Conservation (phyloP, 345 rosid genomes). For the Brassica rapa region DNA sequence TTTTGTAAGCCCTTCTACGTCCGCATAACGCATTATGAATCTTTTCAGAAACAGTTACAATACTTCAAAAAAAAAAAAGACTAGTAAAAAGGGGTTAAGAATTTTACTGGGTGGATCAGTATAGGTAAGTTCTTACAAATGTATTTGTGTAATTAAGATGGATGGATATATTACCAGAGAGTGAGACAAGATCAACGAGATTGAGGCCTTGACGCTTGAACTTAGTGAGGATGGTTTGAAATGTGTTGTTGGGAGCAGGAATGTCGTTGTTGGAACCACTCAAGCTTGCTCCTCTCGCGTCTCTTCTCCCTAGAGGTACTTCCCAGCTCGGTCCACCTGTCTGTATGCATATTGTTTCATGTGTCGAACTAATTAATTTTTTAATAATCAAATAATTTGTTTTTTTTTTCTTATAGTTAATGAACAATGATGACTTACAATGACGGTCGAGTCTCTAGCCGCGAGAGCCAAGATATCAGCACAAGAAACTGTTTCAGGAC, state of each 20-base stretch:
- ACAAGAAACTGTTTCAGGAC: constrained; percentile 80
- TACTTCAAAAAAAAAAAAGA: background rate
- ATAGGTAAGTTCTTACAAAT: background rate
- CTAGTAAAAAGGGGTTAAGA: background rate
- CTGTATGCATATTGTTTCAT: constrained; percentile 38
- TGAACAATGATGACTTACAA: constrained; percentile 51
- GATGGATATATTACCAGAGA: constrained; percentile 53
- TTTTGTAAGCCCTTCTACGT: too few relatives aligned
- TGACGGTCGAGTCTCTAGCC: constrained; percentile 89
- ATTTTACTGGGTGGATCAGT: background rate
- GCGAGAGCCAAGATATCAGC: constrained; percentile 79
- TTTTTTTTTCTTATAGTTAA: background rate
- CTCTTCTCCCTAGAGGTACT: constrained; percentile 87
- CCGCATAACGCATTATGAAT: background rate
- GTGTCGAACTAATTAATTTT: background rate
- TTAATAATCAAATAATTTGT: background rate
- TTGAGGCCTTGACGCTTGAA: constrained; percentile 65
- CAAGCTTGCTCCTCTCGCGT: constrained; percentile 66
- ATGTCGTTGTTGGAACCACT: constrained; percentile 77
- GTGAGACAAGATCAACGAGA: constrained; percentile 66
- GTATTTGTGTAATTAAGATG: background rate
- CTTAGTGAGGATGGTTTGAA: constrained; percentile 61
- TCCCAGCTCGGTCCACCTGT: constrained; percentile 87
- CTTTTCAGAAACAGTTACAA: background rate
- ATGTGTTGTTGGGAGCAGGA: constrained; percentile 65